Percentiles rank a stretch among this genome's conserved stretches.
These are phyloP conservation scores for Diutina sp. DNA, from an alignment of 1,139 yeast species.

Conservation along the genomic window DNA sequence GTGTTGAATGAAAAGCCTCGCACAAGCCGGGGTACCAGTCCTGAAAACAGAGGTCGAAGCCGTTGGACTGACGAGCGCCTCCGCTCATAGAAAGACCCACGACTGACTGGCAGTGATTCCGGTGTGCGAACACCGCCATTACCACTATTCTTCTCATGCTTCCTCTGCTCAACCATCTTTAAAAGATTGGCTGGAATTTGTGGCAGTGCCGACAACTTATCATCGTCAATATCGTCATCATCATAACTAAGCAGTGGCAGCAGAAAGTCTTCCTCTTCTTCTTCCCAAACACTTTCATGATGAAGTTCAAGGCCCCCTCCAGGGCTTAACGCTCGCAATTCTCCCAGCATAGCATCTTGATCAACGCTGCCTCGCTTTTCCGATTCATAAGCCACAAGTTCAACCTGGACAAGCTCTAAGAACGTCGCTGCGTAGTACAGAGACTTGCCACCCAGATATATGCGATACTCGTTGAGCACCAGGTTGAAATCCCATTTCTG, in stretches of 20 bases:
- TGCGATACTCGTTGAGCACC: slow-evolving; percentile 72
- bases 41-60: not conserved
- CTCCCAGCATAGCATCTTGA: not conserved
- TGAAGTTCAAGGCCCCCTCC: not conserved
- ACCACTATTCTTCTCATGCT: slow-evolving; percentile 17
- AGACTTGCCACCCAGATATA: slow-evolving; percentile 46
- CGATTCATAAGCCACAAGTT: slow-evolving; percentile 30
- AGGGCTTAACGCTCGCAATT: not conserved
- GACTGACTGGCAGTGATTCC: not conserved
- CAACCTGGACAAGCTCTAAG: slow-evolving; percentile 55
- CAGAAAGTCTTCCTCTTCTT: not conserved
- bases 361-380: not conserved
- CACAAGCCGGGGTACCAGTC: not conserved
- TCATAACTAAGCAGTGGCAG: slow-evolving; percentile 7
- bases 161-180: slow-evolving; percentile 41
- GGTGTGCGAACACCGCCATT: not conserved
- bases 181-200: slow-evolving; percentile 52
- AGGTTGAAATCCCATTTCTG: slow-evolving; percentile 87
- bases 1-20: not conserved
- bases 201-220: slow-evolving; percentile 47
- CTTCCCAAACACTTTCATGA: not conserved
- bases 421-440: slow-evolving; percentile 77
- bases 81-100: not conserved
- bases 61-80: not conserved
- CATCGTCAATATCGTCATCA: slow-evolving; percentile 38